These are phyloP conservation scores for Rhododendron molle DNA, from an alignment of 148 eudicot genomes.

Conservation along the genomic window DNA sequence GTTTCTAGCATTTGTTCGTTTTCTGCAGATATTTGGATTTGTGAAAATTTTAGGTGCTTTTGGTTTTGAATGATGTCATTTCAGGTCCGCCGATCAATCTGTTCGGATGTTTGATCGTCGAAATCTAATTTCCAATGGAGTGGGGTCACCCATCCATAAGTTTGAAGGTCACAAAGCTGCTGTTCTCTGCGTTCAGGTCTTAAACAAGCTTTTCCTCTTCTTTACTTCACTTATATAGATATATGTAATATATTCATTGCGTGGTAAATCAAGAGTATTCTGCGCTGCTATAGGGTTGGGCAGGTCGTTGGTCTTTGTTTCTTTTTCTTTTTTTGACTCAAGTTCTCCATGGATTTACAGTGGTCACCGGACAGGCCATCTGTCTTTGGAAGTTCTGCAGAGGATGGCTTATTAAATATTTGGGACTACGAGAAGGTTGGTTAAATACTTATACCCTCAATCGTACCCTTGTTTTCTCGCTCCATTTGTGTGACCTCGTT, in stretches of 20 bases:
- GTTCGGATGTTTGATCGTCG: conserved; percentile 86
- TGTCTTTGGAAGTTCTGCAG: conserved; percentile 92
- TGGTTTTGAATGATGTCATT: conserved; percentile 7
- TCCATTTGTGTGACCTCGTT: background rate
- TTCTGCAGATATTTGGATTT: background rate
- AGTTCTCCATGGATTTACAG: conserved; percentile 32
- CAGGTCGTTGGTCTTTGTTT: background rate
- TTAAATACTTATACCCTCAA: conserved; percentile 1
- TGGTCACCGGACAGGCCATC: conserved; percentile 90
- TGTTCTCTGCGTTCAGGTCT: conserved; percentile 93
- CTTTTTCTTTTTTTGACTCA: background rate
- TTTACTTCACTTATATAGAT: background rate
- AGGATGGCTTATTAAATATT: conserved; percentile 81
- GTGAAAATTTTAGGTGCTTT: conserved; percentile 3
- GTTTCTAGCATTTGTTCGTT: background rate
- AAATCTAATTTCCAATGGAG: conserved; percentile 54
- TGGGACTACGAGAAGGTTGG: conserved; percentile 89
- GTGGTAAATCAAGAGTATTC: background rate
- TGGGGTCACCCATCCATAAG: conserved; percentile 71
- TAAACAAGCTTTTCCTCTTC: background rate
- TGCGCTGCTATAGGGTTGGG: conserved; percentile 5
- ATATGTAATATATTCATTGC: background rate
- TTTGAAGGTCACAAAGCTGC: conserved; percentile 89
- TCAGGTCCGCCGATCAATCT: conserved; percentile 90
- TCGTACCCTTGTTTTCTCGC: background rate